Conservation (phyloP, 1,139 yeast genomes). For the Scheffersomyces segobiensis region DNA sequence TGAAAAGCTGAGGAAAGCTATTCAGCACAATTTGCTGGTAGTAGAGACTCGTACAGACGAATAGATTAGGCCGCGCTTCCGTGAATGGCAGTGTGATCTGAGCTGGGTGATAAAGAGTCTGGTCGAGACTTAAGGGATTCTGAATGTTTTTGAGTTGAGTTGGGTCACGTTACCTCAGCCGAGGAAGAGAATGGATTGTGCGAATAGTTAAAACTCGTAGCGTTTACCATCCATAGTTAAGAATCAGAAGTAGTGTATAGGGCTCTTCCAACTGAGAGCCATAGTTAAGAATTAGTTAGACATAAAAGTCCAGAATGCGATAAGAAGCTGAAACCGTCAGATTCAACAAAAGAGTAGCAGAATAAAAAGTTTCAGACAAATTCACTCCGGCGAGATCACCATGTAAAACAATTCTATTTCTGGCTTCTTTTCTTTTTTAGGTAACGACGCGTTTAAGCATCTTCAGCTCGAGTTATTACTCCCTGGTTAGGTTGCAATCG, state of each 20-base stretch:
- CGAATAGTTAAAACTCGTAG: not conserved
- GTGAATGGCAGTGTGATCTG: not conserved
- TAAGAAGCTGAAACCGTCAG: too few relatives aligned
- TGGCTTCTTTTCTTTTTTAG: not conserved
- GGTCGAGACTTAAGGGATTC: not conserved
- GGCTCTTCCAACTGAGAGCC: too few relatives aligned
- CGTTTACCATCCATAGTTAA: not conserved
- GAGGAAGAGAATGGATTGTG: not conserved
- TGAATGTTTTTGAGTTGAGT: not conserved
- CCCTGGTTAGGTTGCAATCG: not conserved
- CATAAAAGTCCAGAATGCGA: too few relatives aligned
- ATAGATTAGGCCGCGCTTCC: not conserved
- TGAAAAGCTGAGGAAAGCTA: not conserved
- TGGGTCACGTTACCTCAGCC: not conserved
- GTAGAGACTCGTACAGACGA: not conserved
- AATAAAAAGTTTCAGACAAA: not conserved
- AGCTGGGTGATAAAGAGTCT: not conserved
- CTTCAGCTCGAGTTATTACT: not conserved
- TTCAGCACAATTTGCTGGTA: not conserved
- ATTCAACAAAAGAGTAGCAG: not conserved
- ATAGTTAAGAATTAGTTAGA: too few relatives aligned
- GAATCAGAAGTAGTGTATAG: too few relatives aligned
- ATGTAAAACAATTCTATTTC: not conserved
- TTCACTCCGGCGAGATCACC: not conserved
- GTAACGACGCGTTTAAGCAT: not conserved